Evolutionary conservation across 352 stramenopile genomes (phyloP).

Genomic region (Phytopythium oedochilum): DNA sequence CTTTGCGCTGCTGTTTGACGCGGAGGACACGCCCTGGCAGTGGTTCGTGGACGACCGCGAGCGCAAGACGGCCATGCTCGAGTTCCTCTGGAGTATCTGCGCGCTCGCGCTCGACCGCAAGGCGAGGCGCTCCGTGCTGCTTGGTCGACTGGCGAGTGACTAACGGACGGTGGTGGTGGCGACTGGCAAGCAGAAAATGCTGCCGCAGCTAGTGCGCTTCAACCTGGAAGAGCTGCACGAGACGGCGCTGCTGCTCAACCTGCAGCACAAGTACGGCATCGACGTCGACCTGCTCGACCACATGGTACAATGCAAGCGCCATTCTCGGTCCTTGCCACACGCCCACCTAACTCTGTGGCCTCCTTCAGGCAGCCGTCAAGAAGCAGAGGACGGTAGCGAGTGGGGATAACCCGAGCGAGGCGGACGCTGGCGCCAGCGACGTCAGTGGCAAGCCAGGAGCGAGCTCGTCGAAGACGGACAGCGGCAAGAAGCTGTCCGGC

Average conservation of each 20-base stretch:
- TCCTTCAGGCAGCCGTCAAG: constrained; percentile 29
- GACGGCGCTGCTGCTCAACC: constrained; percentile 36
- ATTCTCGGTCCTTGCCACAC: not conserved
- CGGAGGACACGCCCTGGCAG: constrained; percentile 39
- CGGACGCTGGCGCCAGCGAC: not conserved
- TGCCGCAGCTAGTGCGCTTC: constrained; percentile 52
- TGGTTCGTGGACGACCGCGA: constrained; percentile 60
- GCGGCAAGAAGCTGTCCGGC: not conserved
- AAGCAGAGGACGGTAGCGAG: constrained; percentile 14
- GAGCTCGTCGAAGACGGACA: not conserved
- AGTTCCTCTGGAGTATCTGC: constrained; percentile 74
- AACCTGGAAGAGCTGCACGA: constrained; percentile 60
- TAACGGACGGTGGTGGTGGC: constrained; percentile 1
- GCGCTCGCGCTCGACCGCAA: constrained; percentile 49
- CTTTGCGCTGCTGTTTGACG: constrained; percentile 52
- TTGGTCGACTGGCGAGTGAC: not conserved
- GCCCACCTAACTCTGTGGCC: not conserved
- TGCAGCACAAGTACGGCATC: constrained; percentile 59
- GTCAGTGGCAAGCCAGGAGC: not conserved
- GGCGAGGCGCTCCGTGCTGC: constrained; percentile 9
- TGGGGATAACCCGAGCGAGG: constrained; percentile 4
- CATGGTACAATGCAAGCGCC: constrained; percentile 16
- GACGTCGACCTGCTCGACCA: constrained; percentile 56
- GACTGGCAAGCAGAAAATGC: constrained; percentile 16
- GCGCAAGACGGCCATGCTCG: constrained; percentile 46